Conservation (phyloP, 345 rosid species). For the Geranium brycei region DNA sequence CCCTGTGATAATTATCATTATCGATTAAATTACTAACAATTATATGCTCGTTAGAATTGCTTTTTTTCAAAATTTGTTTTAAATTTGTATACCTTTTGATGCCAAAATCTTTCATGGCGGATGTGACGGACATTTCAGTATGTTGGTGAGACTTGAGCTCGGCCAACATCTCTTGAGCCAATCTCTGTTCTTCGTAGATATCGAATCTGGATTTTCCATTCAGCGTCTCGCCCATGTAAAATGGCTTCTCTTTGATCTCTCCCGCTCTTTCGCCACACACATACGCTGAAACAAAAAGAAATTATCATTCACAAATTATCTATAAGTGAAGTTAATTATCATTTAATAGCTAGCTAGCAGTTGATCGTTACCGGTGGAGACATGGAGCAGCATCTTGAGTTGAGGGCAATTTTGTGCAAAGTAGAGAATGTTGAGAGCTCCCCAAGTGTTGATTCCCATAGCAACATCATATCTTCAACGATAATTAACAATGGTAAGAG, state of each 20-base stretch:
- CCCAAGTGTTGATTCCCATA: constrained; percentile 38
- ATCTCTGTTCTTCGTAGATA: constrained; percentile 33
- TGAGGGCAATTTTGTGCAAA: constrained; percentile 36
- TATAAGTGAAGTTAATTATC: too few relatives aligned
- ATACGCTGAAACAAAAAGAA: constrained; percentile 28
- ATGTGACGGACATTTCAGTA: constrained; percentile 24
- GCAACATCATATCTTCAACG: constrained; percentile 48
- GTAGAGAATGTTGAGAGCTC: constrained; percentile 31
- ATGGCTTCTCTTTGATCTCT: constrained; percentile 18
- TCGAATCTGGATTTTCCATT: constrained; percentile 41
- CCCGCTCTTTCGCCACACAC: constrained; percentile 51
- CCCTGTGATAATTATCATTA: constrained; percentile 20
- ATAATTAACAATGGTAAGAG: too few relatives aligned
- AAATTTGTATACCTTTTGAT: constrained; percentile 26
- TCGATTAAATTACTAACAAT: too few relatives aligned
- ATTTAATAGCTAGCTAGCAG: too few relatives aligned
- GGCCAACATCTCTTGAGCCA: constrained; percentile 31
- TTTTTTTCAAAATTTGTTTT: too few relatives aligned
- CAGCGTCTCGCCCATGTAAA: constrained; percentile 48
- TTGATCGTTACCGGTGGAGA: constrained; percentile 43
- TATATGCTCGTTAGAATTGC: too few relatives aligned
- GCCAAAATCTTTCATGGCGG: constrained; percentile 50
- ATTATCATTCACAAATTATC: too few relatives aligned
- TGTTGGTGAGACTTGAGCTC: constrained; percentile 29
- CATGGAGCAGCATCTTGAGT: constrained; percentile 30